Percentiles rank a stretch among this genome's conserved stretches.
Conservation (phyloP, 2,329 filamentous ascomycete species). For the Pseudocercospora cruenta region DNA sequence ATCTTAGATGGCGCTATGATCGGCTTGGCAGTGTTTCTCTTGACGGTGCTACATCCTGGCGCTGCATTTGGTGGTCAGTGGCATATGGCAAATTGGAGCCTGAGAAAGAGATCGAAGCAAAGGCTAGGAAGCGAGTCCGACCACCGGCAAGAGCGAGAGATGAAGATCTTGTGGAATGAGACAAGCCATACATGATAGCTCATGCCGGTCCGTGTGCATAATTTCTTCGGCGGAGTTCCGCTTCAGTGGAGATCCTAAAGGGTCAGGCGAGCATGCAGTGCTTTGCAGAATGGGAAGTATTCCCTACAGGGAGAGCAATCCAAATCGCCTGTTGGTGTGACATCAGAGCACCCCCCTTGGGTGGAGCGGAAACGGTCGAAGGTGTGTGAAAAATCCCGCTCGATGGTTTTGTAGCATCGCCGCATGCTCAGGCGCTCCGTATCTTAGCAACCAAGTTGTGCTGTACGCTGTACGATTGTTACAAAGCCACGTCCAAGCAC, state of each 20-base stretch:
- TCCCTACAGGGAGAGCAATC: too few species aligned
- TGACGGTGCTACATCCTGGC: constrained; percentile 56
- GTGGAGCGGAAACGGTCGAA: too few species aligned
- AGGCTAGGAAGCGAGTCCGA: not conserved
- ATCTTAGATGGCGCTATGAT: constrained; percentile 60
- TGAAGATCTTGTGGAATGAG: not conserved
- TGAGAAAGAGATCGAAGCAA: not conserved
- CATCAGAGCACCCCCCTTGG: too few species aligned
- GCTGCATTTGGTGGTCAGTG: constrained; percentile 34
- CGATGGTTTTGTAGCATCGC: too few species aligned
- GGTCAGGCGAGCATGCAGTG: too few species aligned
- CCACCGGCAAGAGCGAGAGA: not conserved
- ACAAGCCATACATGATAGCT: not conserved
- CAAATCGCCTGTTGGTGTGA: too few species aligned
- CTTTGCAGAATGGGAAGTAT: too few species aligned
- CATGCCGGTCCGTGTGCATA: not conserved
- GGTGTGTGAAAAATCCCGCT: too few species aligned
- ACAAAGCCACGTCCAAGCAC: too few species aligned
- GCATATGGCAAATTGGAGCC: constrained; percentile 33
- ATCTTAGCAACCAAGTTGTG: too few species aligned
- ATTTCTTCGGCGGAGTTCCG: not conserved
- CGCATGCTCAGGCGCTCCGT: too few species aligned
- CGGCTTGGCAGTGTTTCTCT: constrained; percentile 46
- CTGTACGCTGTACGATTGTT: too few species aligned
- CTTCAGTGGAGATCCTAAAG: not conserved